Evolutionary conservation across 2,329 filamentous ascomycete genomes (phyloP).

Genomic region (Cercospora sp.): DNA sequence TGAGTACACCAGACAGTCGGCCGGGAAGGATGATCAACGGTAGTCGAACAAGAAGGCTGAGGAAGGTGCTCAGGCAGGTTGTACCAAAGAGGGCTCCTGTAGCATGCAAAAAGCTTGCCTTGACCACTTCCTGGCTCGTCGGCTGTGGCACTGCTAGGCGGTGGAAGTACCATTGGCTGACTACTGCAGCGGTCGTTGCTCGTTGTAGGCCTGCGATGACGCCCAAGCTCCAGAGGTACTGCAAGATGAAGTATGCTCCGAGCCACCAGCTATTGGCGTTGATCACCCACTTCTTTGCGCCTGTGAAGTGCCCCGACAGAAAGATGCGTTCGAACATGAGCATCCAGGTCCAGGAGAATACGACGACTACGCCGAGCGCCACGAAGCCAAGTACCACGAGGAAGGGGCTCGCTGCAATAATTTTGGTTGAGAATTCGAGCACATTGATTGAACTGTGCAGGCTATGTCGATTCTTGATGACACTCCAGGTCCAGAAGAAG

Average conservation of each 20-base stretch:
- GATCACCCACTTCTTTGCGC: slow-evolving; percentile 71
- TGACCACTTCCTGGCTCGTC: slow-evolving; percentile 76
- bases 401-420: slow-evolving; percentile 80
- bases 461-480: slow-evolving; percentile 76
- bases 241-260: slow-evolving; percentile 84
- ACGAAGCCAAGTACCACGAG: slow-evolving; percentile 81
- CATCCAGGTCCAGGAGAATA: slow-evolving; percentile 95
- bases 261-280: slow-evolving; percentile 92
- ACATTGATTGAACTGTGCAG: slow-evolving; percentile 83
- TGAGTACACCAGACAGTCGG: slow-evolving; percentile 67
- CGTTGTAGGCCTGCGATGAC: slow-evolving; percentile 87
- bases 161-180: slow-evolving; percentile 99
- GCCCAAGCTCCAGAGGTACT: slow-evolving; percentile 93
- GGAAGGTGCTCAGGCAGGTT: slow-evolving; percentile 81
- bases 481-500: slow-evolving; percentile 77
- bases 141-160: slow-evolving; percentile 77
- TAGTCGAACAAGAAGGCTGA: slow-evolving; percentile 77
- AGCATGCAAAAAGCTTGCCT: slow-evolving; percentile 78
- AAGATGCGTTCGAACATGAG: slow-evolving; percentile 96
- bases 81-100: slow-evolving; percentile 86
- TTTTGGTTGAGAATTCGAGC: slow-evolving; percentile 86
- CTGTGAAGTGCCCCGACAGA: slow-evolving; percentile 75
- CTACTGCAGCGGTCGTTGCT: slow-evolving; percentile 87
- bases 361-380: slow-evolving; percentile 71
- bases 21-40: slow-evolving; percentile 81